Percentiles rank a stretch among this genome's conserved stretches.
These are phyloP conservation scores for Colletotrichum navitas DNA, from an alignment of 2,329 filamentous ascomycete species.

Conservation along the genomic window DNA sequence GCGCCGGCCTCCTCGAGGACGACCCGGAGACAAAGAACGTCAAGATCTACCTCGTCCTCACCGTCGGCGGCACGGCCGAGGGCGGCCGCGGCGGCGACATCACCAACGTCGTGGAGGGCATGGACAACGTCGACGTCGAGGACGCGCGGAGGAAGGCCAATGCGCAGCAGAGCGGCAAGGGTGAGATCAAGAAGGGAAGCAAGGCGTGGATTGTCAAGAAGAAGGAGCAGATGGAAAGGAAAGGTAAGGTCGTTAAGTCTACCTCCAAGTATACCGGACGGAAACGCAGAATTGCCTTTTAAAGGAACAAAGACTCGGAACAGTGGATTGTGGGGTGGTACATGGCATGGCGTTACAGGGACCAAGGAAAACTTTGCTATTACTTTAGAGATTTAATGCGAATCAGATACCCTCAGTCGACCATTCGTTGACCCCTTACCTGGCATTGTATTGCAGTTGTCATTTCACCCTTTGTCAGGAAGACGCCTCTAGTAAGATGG, in stretches of 20 bases:
- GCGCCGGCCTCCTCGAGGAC: conserved; percentile 93
- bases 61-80: conserved; percentile 75
- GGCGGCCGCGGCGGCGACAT: conserved; percentile 78
- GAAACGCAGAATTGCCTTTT: conserved; percentile 86
- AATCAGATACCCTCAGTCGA: conserved; percentile 60
- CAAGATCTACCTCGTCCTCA: conserved; percentile 96
- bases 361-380: conserved; percentile 25
- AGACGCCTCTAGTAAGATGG: no score
- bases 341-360: conserved; percentile 45
- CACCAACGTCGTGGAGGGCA: conserved; percentile 87
- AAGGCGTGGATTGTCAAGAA: conserved; percentile 88
- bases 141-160: conserved; percentile 71
- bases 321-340: conserved; percentile 25
- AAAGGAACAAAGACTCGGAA: conserved; percentile 23
- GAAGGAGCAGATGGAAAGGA: conserved; percentile 93
- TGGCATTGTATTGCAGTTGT: no score
- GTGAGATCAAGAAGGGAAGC: conserved; percentile 80
- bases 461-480: no score
- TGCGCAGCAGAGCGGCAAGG: conserved; percentile 59
- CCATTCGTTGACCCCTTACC: conserved; percentile 63
- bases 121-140: conserved; percentile 88
- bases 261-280: conserved; percentile 94
- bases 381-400: conserved; percentile 25
- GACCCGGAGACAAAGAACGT: conserved; percentile 96
- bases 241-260: conserved; percentile 93